Conservation (phyloP, 2,329 filamentous ascomycete species). For the Fusarium sp. region DNA sequence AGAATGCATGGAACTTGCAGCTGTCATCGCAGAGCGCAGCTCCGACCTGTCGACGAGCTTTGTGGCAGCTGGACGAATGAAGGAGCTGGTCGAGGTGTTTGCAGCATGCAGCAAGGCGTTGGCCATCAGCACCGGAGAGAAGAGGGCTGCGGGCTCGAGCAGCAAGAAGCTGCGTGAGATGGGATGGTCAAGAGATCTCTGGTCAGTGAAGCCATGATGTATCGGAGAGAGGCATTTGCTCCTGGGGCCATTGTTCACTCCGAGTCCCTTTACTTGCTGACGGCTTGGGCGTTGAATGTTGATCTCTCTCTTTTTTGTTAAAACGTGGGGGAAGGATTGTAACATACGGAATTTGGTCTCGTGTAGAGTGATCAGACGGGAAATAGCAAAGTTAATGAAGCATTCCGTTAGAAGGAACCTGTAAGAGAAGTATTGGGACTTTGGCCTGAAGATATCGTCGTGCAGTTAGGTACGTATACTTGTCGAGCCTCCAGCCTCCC, state of each 20-base stretch:
- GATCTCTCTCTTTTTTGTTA: conserved; percentile 16
- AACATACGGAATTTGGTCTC: conserved; percentile 28
- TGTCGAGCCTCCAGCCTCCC: conserved; percentile 2
- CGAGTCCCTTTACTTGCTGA: not conserved
- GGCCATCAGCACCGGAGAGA: conserved; percentile 69
- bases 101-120: conserved; percentile 84
- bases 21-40: conserved; percentile 79
- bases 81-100: conserved; percentile 82
- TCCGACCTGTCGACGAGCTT: conserved; percentile 78
- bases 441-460: not conserved
- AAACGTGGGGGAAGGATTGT: conserved; percentile 31
- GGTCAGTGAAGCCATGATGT: conserved; percentile 64
- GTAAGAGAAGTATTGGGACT: not conserved
- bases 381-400: conserved; percentile 20
- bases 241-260: conserved; percentile 1
- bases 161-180: conserved; percentile 74
- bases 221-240: conserved; percentile 6
- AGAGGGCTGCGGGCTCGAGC: conserved; percentile 64
- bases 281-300: conserved; percentile 33
- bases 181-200: conserved; percentile 76
- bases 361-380: conserved; percentile 19
- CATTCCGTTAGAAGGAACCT: not conserved
- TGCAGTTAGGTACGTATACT: not conserved
- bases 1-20: conserved; percentile 89
- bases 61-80: conserved; percentile 76